These are phyloP conservation scores for Cladosporium sp. DNA, from an alignment of 2,329 filamentous ascomycete species.

Conservation along the genomic window DNA sequence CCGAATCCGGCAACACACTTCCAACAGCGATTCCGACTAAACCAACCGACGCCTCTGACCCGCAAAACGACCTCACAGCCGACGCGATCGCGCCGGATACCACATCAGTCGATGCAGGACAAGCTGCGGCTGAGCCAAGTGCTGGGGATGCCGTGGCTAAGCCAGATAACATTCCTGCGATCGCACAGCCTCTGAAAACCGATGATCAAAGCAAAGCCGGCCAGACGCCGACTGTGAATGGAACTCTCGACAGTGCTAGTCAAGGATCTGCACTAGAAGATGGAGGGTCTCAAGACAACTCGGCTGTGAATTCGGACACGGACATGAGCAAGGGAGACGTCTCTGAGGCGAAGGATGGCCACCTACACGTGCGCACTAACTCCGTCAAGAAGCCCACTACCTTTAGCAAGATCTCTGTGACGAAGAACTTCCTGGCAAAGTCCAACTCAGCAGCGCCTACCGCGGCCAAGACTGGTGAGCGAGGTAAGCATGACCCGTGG, in stretches of 20 bases:
- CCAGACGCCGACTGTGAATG: constrained; percentile 4
- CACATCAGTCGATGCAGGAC: constrained; percentile 11
- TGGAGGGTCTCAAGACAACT: constrained; percentile 53
- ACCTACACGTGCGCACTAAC: constrained; percentile 50
- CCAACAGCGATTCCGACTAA: constrained; percentile 34
- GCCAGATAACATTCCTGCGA: constrained; percentile 10
- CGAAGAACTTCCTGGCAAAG: constrained; percentile 79
- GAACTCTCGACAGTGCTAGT: constrained; percentile 17
- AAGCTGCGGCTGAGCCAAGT: constrained; percentile 26
- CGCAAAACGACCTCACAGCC: constrained; percentile 14
- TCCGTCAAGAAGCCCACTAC: constrained; percentile 67
- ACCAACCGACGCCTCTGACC: constrained; percentile 19
- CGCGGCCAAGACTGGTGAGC: constrained; percentile 17
- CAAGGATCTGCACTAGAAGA: constrained; percentile 44
- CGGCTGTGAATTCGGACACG: constrained; percentile 69
- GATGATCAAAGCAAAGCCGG: constrained; percentile 8
- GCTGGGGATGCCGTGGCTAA: constrained; percentile 24
- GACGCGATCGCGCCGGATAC: constrained; percentile 1
- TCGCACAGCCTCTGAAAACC: constrained; percentile 2
- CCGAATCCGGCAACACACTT: constrained; percentile 44
- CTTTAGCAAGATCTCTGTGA: constrained; percentile 82
- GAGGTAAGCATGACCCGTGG: constrained; percentile 14
- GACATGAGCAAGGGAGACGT: constrained; percentile 59
- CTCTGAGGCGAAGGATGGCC: constrained; percentile 49
- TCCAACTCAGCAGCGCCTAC: constrained; percentile 48